Evolutionary conservation across 129 eudicot species (phyloP), one percentile per base, ranked within the genome.

Genomic region (Helianthus tuberosus): DNA sequence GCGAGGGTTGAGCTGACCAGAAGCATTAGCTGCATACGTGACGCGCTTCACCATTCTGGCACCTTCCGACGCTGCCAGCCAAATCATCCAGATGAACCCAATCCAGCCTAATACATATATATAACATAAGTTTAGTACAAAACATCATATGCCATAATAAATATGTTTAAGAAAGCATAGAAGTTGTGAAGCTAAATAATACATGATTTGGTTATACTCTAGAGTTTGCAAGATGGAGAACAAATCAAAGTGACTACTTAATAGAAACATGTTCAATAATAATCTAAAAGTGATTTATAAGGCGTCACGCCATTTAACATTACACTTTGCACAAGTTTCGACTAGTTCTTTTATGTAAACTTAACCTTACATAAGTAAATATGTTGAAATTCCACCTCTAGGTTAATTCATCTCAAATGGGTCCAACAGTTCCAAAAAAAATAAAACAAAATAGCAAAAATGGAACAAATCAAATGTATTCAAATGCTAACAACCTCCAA

Each of bases 11-110:
- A 69, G 47, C 70, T 88, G 57, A 57, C 82, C 65, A 5, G 84
- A 65, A 41, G 92, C 71, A 70, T 80, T 81, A 27, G 85, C 83
- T 16, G 97, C 84, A 61, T 60, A 73, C 5, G 95, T 81, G 39
- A 78, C 72, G 71, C 79, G 80, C 79, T 86, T 89, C 17, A 94
- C 96, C 62, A 93, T 43, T 25, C 69, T 64, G n/a, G 80, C 81
- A 65, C 96, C 71, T 81, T 86, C 88, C 66, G 70, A 82, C 9
- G 76, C 64, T 14, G 74, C 88, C 51, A 84, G 49, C 98, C 98
- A 89, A 49, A 81, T 43, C 35, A 77, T 89, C 83, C 85, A 93
- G 46, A 88, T 66, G 85, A 93, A 82, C 55, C 95, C 98, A 43
- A 89, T 83, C 96, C 96, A 93, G 39, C 96, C 98, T 93, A 82